These are phyloP conservation scores for Colletotrichum gigasporum DNA, from an alignment of 2,329 filamentous ascomycete genomes.

Conservation along the genomic window DNA sequence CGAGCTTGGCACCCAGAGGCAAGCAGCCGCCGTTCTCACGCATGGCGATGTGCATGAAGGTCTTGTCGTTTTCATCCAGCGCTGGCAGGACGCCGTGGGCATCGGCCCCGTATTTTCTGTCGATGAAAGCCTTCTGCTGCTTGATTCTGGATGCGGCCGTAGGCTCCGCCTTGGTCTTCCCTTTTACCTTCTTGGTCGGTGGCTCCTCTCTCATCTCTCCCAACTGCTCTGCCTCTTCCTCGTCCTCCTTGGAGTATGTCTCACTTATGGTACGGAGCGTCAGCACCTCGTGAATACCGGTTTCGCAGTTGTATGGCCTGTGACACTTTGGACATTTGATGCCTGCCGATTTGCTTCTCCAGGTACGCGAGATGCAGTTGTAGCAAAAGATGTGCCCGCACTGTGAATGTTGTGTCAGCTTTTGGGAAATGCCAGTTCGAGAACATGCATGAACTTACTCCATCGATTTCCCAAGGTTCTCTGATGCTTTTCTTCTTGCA, in stretches of 20 bases:
- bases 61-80: constrained; percentile 2
- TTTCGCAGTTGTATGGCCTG: not conserved
- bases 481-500: not conserved
- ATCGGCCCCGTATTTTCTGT: constrained; percentile 36
- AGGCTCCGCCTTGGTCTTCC: not conserved
- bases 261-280: not conserved
- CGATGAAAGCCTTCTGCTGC: not conserved
- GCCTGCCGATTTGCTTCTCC: not conserved
- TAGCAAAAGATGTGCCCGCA: constrained; percentile 46
- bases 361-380: constrained; percentile 31
- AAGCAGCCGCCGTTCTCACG: not conserved
- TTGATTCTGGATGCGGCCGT: not conserved
- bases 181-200: not conserved
- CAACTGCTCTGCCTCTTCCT: too few species aligned
- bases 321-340: not conserved
- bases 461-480: not conserved
- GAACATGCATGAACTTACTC: too few species aligned
- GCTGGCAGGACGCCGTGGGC: constrained; percentile 26
- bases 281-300: not conserved
- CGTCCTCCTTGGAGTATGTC: not conserved
- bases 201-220: not conserved
- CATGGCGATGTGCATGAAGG: constrained; percentile 34
- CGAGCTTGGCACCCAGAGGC: constrained; percentile 43
- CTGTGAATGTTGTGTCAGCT: too few species aligned
- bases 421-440: too few species aligned